A percentile compares a stretch with the other conserved stretches of the same genome.
Evolutionary conservation across 2,329 filamentous ascomycete species (phyloP).

Genomic region (Aspergillus sp.): DNA sequence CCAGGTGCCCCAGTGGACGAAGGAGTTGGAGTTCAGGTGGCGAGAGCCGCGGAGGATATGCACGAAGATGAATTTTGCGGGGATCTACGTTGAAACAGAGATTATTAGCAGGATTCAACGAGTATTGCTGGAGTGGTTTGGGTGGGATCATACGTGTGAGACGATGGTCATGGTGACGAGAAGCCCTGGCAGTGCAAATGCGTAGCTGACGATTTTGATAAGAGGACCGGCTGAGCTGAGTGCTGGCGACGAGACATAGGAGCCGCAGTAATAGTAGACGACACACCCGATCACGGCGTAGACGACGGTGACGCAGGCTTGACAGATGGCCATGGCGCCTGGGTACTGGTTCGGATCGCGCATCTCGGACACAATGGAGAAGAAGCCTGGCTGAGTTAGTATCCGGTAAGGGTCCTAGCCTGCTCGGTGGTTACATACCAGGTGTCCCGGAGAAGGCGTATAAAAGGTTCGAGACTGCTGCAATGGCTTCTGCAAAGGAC

Average conservation of each 20-base stretch:
- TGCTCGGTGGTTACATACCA: not conserved
- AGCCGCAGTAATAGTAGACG: constrained; percentile 47
- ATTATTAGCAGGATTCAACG: too few species aligned
- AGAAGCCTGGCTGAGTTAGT: constrained; percentile 20
- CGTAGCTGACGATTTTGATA: constrained; percentile 46
- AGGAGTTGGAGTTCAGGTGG: constrained; percentile 16
- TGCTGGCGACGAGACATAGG: constrained; percentile 45
- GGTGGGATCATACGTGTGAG: constrained; percentile 10
- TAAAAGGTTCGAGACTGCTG: constrained; percentile 23
- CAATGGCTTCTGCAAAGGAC: constrained; percentile 21
- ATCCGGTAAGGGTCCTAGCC: too few species aligned
- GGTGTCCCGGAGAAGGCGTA: constrained; percentile 22
- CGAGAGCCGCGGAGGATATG: constrained; percentile 15
- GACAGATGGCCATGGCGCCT: constrained; percentile 28
- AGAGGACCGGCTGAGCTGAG: constrained; percentile 43
- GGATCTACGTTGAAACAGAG: not conserved
- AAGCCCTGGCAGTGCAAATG: constrained; percentile 30
- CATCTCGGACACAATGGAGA: constrained; percentile 40
- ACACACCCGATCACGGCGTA: constrained; percentile 37
- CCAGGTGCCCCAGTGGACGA: constrained; percentile 21
- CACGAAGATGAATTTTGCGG: constrained; percentile 13
- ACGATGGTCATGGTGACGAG: constrained; percentile 21
- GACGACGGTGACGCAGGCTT: constrained; percentile 29
- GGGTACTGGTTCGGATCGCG: constrained; percentile 29
- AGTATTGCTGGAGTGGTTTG: too few species aligned